These are phyloP conservation scores for Dothistroma pini DNA, from an alignment of 2,329 filamentous ascomycete species.

Conservation along the genomic window DNA sequence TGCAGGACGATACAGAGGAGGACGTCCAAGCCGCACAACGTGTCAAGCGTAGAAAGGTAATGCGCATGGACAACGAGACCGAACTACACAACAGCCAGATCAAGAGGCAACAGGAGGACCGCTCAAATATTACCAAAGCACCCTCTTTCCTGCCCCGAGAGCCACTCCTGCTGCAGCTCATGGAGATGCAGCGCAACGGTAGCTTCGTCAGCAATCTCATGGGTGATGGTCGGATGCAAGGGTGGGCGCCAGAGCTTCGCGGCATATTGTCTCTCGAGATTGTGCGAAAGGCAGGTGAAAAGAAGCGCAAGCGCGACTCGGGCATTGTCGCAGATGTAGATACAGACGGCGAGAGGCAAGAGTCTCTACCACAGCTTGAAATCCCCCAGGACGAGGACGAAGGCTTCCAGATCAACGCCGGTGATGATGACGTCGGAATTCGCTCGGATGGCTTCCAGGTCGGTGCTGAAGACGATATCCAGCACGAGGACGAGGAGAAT, in stretches of 20 bases:
- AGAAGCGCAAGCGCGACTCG: conserved; percentile 92
- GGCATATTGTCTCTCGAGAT: conserved; percentile 87
- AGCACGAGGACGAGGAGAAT: conserved; percentile 25
- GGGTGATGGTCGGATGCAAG: conserved; percentile 66
- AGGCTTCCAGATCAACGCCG: conserved; percentile 24
- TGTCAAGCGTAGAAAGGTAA: conserved; percentile 73
- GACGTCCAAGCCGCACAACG: conserved; percentile 63
- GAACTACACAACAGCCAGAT: conserved; percentile 73
- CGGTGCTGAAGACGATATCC: conserved; percentile 16
- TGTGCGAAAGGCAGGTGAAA: conserved; percentile 69
- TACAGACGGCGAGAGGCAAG: conserved; percentile 41
- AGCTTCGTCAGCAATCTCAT: conserved; percentile 86
- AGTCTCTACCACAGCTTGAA: conserved; percentile 27
- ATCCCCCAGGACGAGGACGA: conserved; percentile 33
- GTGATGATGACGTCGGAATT: conserved; percentile 32
- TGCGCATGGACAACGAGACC: conserved; percentile 77
- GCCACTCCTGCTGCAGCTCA: conserved; percentile 77
- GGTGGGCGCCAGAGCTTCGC: conserved; percentile 88
- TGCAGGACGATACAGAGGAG: conserved; percentile 42
- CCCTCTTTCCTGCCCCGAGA: conserved; percentile 82
- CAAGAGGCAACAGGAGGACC: conserved; percentile 80
- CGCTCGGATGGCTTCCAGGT: conserved; percentile 15
- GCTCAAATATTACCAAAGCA: conserved; percentile 78
- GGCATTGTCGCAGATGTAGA: conserved; percentile 69
- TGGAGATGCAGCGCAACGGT: conserved; percentile 88